These are phyloP conservation scores for Crithidia fasciculata DNA, from an alignment of 208 protist genomes.

Conservation along the genomic window DNA sequence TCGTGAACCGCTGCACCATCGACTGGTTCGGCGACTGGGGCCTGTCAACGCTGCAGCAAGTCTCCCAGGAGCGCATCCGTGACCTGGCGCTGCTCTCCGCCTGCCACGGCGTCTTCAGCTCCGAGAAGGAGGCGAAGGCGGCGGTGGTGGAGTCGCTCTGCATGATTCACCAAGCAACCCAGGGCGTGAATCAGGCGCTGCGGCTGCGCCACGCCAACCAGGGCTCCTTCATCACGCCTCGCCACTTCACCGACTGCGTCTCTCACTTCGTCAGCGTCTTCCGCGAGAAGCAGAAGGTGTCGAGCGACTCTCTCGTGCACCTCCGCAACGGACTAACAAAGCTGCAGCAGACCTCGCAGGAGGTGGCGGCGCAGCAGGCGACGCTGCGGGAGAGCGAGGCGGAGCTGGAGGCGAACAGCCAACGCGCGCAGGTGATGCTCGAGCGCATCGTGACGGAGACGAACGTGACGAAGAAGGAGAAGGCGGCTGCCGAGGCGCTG, in stretches of 20 bases:
- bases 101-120: constrained; percentile 45
- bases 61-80: constrained; percentile 91
- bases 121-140: constrained; percentile 54
- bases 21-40: constrained; percentile 99
- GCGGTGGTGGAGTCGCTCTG: constrained; percentile 92
- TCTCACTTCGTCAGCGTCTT: constrained; percentile 95
- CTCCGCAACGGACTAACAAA: constrained; percentile 96
- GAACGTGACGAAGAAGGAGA: constrained; percentile 86
- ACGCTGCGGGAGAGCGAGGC: constrained; percentile 84
- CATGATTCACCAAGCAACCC: constrained; percentile 92
- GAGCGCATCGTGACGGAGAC: constrained; percentile 89
- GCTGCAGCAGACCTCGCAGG: constrained; percentile 89
- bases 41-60: constrained; percentile 92
- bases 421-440: constrained; percentile 81
- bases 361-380: constrained; percentile 86
- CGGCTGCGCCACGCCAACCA: constrained; percentile 79
- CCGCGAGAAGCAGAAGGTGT: constrained; percentile 91
- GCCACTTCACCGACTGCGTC: constrained; percentile 98
- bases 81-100: constrained; percentile 88
- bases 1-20: constrained; percentile 99
- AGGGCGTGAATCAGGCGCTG: constrained; percentile 83
- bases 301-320: constrained; percentile 96
- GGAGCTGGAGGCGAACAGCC: constrained; percentile 83
- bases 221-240: constrained; percentile 96
- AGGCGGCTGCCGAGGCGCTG: constrained; percentile 66